A percentile compares a stretch with the other conserved stretches of the same genome.
Conservation (phyloP, 306 rosid genomes). For the Vigna hirtella region DNA sequence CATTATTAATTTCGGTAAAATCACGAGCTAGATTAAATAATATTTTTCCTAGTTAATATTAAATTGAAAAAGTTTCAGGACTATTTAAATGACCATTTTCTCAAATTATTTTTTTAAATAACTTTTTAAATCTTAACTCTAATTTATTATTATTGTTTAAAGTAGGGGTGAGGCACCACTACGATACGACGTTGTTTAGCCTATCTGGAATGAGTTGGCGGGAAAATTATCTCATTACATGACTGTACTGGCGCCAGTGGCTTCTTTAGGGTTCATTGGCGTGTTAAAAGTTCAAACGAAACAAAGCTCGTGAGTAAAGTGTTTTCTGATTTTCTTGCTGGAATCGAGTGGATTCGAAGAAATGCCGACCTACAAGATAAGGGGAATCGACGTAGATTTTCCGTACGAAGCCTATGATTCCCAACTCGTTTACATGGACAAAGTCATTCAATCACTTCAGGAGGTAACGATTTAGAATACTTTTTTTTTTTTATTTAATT, state of each 20-base stretch:
- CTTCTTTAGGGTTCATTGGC: constrained; percentile 59
- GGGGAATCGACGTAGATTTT: constrained; percentile 86
- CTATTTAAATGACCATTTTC: too few relatives aligned
- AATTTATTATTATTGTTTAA: too few relatives aligned
- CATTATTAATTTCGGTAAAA: too few relatives aligned
- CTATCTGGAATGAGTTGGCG: constrained; percentile 48
- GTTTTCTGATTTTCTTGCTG: background rate
- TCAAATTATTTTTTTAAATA: too few relatives aligned
- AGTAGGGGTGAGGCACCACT: background rate
- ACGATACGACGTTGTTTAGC: background rate
- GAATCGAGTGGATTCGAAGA: constrained; percentile 18
- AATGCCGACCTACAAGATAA: constrained; percentile 83
- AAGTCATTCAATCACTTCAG: constrained; percentile 89
- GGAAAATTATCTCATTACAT: constrained; percentile 45
- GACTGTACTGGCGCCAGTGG: background rate
- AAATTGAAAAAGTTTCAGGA: too few relatives aligned
- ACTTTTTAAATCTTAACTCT: too few relatives aligned
- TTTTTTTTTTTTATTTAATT: background rate
- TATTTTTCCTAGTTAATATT: too few relatives aligned
- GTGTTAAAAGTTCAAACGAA: background rate
- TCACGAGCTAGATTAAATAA: too few relatives aligned
- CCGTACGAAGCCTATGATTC: constrained; percentile 93
- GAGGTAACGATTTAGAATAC: constrained; percentile 47
- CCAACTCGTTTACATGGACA: constrained; percentile 94
- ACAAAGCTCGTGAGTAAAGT: background rate